phyloP scores from a whole-genome alignment of 768 basidiomycete species.

The Boletus barrowsii region DNA sequence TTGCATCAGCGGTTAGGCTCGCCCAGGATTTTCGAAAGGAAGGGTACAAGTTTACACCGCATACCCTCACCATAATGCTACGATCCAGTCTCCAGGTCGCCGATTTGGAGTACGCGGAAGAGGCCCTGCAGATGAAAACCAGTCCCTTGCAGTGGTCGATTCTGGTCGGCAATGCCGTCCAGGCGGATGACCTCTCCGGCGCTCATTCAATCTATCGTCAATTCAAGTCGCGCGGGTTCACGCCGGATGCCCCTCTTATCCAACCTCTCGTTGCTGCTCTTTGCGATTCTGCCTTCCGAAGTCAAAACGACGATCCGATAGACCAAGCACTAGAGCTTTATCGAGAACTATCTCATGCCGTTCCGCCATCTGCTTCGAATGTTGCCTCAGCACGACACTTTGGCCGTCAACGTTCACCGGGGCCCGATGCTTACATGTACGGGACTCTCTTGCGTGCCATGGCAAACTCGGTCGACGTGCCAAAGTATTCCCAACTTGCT shows the following conservation, averaged over 20 bases:
- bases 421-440: conserved; percentile 54
- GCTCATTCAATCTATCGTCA: conserved; percentile 52
- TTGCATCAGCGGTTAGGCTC: conserved; percentile 33
- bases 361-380: conserved; percentile 23
- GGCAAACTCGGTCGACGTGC: conserved; percentile 40
- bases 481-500: conserved; percentile 47
- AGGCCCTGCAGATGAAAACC: conserved; percentile 39
- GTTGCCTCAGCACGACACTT: conserved; percentile 12
- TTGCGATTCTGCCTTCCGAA: conserved; percentile 37
- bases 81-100: conserved; percentile 37
- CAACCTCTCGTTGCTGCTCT: conserved; percentile 54
- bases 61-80: conserved; percentile 42
- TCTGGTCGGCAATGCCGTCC: conserved; percentile 51
- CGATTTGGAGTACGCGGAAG: conserved; percentile 43
- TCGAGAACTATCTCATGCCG: conserved; percentile 39
- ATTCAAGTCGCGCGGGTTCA: conserved; percentile 41
- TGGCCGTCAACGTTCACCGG: conserved; percentile 35
- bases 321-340: conserved; percentile 56
- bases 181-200: conserved; percentile 33
- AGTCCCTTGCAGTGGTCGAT: conserved; percentile 50
- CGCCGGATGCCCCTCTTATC: conserved; percentile 49
- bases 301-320: conserved; percentile 41
- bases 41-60: conserved; percentile 32
- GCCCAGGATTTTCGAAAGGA: conserved; percentile 33
- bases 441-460: conserved; percentile 50